These are phyloP conservation scores for Pulveroboletus sp. DNA, from an alignment of 768 basidiomycete genomes.

Conservation along the genomic window DNA sequence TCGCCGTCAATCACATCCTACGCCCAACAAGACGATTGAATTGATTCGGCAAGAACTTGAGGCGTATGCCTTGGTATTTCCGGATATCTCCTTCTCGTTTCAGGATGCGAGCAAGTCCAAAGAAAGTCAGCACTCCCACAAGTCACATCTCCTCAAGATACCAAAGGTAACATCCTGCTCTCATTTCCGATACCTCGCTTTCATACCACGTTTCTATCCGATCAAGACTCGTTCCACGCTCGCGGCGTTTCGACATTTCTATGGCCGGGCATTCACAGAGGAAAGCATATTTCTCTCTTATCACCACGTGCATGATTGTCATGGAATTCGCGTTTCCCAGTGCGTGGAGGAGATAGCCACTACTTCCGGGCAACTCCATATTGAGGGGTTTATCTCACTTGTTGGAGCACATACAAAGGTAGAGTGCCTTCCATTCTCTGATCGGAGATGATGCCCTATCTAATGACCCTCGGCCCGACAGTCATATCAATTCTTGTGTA, in stretches of 20 bases:
- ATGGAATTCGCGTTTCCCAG: conserved; percentile 37
- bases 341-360: conserved; percentile 63
- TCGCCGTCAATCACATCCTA: conserved; percentile 67
- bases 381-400: conserved; percentile 84
- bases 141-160: conserved; percentile 52
- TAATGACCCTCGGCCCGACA: conserved; percentile 34
- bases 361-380: conserved; percentile 44
- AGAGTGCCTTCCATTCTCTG: conserved; percentile 14
- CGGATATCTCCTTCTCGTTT: conserved; percentile 63
- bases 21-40: conserved; percentile 57
- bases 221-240: conserved; percentile 62
- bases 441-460: conserved; percentile 16
- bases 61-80: conserved; percentile 67
- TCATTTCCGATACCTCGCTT: conserved; percentile 11
- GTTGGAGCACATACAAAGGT: conserved; percentile 74
- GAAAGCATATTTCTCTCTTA: conserved; percentile 37
- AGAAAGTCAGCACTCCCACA: conserved; percentile 32
- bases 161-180: conserved; percentile 53
- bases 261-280: conserved; percentile 67
- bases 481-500: conserved; percentile 88
- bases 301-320: conserved; percentile 2
- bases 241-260: conserved; percentile 66
- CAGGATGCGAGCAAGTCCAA: conserved; percentile 47
- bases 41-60: conserved; percentile 70
- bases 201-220: conserved; percentile 18